Percentiles rank a stretch among this genome's conserved stretches.
phyloP scores from a whole-genome alignment of 2,329 filamentous ascomycete species.

The Pseudogymnoascus sp. region DNA sequence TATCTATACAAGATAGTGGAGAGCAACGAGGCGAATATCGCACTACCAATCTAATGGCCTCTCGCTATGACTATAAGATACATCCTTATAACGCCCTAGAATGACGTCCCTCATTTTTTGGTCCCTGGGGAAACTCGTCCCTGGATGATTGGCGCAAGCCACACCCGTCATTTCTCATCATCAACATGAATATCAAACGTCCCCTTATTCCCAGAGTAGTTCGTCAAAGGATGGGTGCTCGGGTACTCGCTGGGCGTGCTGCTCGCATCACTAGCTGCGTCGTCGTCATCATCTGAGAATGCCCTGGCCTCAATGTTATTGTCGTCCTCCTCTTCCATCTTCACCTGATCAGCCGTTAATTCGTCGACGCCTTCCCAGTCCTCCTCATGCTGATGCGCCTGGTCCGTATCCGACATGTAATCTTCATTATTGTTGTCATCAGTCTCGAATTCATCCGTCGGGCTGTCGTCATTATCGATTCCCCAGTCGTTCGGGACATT shows the following conservation, averaged over 20 bases:
- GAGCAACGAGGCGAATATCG: background rate
- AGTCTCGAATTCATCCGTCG: conserved; percentile 22
- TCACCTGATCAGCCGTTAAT: conserved; percentile 26
- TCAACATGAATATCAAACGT: conserved; percentile 26
- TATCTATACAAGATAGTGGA: conserved; percentile 6
- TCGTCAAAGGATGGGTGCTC: conserved; percentile 35
- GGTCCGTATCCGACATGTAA: conserved; percentile 20
- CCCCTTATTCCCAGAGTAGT: background rate
- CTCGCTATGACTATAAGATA: background rate
- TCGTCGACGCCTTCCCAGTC: conserved; percentile 13
- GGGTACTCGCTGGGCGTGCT: conserved; percentile 51
- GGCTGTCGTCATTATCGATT: conserved; percentile 16
- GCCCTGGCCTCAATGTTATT: conserved; percentile 22
- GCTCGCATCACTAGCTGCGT: conserved; percentile 33
- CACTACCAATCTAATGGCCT: background rate
- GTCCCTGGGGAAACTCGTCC: background rate
- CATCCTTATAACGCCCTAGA: background rate
- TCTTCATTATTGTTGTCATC: conserved; percentile 23
- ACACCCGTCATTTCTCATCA: conserved; percentile 17
- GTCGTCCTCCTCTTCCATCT: conserved; percentile 31
- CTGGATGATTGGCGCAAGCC: background rate
- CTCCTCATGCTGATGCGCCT: conserved; percentile 26
- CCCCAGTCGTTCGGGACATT: background rate
- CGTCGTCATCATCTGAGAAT: conserved; percentile 14
- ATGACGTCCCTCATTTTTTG: background rate